phyloP scores from a whole-genome alignment of 2,329 filamentous ascomycete genomes.

The Ceratocystis cubensis region DNA sequence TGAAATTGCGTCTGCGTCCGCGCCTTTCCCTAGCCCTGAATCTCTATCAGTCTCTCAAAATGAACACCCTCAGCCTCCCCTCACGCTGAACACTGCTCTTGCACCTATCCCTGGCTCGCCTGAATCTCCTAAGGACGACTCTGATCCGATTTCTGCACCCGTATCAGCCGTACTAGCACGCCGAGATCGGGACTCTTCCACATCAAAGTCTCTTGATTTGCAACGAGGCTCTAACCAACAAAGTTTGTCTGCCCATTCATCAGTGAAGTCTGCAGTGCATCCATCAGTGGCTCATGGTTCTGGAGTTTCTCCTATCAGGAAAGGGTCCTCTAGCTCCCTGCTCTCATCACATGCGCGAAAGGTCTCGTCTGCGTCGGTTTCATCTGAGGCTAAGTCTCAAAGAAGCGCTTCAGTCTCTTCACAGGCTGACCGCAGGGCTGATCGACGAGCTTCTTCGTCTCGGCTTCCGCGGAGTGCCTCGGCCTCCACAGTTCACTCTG shows the following conservation, averaged over 20 bases:
- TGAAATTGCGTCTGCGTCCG: neutral
- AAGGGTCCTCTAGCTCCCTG: constrained; percentile 2
- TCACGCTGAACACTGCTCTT: constrained; percentile 7
- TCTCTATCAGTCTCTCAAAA: neutral
- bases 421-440: neutral
- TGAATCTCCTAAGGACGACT: constrained; percentile 8
- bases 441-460: neutral
- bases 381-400: constrained; percentile 6
- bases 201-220: constrained; percentile 10
- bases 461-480: constrained; percentile 9
- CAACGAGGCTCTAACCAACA: constrained; percentile 9
- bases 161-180: neutral
- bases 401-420: constrained; percentile 5
- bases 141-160: neutral
- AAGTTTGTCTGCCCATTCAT: constrained; percentile 6
- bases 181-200: constrained; percentile 1
- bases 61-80: neutral
- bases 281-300: neutral
- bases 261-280: neutral
- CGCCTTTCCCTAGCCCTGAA: neutral
- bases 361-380: constrained; percentile 1
- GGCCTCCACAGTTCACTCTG: constrained; percentile 15
- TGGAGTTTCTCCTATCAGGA: neutral
- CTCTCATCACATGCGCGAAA: neutral
- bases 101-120: constrained; percentile 19